Percentiles rank a stretch among this genome's conserved stretches.
These are phyloP conservation scores for Aspergillus clavatus DNA, from an alignment of 2,329 filamentous ascomycete genomes.

Conservation along the genomic window DNA sequence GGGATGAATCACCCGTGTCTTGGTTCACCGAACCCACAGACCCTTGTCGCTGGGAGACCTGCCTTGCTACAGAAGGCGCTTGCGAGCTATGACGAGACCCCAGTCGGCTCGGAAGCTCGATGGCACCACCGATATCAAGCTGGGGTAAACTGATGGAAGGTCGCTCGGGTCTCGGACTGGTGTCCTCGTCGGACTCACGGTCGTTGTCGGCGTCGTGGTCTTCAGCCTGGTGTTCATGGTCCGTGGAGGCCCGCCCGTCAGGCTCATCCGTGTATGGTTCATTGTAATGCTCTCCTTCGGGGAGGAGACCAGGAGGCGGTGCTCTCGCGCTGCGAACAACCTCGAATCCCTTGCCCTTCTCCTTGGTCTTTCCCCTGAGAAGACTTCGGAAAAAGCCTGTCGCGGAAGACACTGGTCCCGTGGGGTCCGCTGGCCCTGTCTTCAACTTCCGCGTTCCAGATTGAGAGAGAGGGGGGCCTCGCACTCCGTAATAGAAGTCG, in stretches of 20 bases:
- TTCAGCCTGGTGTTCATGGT: constrained; percentile 24
- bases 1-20: constrained; percentile 9
- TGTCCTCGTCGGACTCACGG: constrained; percentile 25
- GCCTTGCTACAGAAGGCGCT: constrained; percentile 52
- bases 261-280: constrained; percentile 60
- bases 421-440: constrained; percentile 91
- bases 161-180: constrained; percentile 17
- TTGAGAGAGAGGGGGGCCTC: constrained; percentile 80
- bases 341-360: constrained; percentile 94
- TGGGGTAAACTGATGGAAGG: constrained; percentile 52
- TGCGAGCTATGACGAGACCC: constrained; percentile 55
- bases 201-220: constrained; percentile 21
- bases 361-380: constrained; percentile 80
- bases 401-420: constrained; percentile 81
- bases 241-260: constrained; percentile 23
- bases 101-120: constrained; percentile 60
- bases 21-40: constrained; percentile 13
- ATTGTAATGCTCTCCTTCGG: constrained; percentile 54
- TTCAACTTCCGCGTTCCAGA: constrained; percentile 78
- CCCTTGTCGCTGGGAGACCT: constrained; percentile 60
- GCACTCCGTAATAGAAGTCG: constrained; percentile 92
- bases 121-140: constrained; percentile 55
- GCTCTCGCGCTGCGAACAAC: constrained; percentile 87
- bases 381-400: constrained; percentile 81
- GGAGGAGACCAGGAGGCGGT: constrained; percentile 66